phyloP scores from a whole-genome alignment of 169 alveolate species.

The Pseudocohnilembus persalinus region DNA sequence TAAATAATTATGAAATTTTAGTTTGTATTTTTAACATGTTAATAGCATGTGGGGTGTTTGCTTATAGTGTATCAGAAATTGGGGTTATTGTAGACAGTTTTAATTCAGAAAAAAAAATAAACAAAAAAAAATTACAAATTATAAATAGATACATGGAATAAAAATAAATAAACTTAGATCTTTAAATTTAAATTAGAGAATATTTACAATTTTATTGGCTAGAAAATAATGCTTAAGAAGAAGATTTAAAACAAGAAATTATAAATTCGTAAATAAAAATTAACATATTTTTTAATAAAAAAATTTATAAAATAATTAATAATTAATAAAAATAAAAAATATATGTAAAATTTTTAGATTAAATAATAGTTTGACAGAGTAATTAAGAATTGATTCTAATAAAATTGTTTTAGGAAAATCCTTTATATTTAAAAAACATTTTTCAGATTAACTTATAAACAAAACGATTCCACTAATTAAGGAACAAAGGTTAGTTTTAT shows the following conservation, averaged over 20 bases:
- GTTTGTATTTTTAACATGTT: conserved; percentile 15
- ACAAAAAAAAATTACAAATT: neutral
- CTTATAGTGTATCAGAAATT: conserved; percentile 4
- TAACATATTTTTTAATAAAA: neutral
- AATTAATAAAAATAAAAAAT: too few species aligned
- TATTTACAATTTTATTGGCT: conserved; percentile 16
- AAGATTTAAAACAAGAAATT: conserved; percentile 3
- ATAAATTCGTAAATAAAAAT: neutral
- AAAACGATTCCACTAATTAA: conserved; percentile 5
- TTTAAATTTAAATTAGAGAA: conserved; percentile 7
- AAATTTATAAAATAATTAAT: too few species aligned
- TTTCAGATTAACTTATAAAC: conserved; percentile 7
- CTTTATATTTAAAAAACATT: neutral
- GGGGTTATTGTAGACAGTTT: conserved; percentile 20
- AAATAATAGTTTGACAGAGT: neutral
- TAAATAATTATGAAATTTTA: conserved; percentile 17
- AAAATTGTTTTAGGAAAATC: conserved; percentile 15
- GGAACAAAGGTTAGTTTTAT: neutral
- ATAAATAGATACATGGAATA: conserved; percentile 19
- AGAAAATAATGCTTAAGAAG: conserved; percentile 3
- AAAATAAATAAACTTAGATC: conserved; percentile 6
- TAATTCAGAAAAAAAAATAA: conserved; percentile 3
- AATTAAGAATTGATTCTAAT: conserved; percentile 3
- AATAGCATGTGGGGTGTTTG: conserved; percentile 25
- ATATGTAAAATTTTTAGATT: too few species aligned